Base-by-base conservation (phyloP, 257 asterid species). In the Primulina tabacum region DNA sequence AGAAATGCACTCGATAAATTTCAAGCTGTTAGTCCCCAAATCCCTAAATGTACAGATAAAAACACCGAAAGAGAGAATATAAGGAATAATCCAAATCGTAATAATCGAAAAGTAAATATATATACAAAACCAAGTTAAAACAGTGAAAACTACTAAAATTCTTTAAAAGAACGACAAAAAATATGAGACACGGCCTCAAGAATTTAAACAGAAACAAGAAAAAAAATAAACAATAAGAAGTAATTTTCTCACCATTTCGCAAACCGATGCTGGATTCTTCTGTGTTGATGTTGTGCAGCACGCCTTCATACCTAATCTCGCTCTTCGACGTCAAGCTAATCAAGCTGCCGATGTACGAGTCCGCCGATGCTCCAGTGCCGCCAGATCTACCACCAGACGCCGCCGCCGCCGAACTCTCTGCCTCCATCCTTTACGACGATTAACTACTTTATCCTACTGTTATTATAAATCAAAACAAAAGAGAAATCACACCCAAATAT, bases 201-300 rank as follows among this genome's bases (percentile, higher is more conserved):
- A 66, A 7, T 37, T 4, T 6, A 17, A 73, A 26, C 8, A 18
- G 0, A n/a, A 35, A 28, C 9, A 60, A 8, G 16, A 21, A 33
- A 50, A 50, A 37, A 18, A 7, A 20, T 0, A 38, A 34, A 10
- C 53, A 30, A 30, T 7, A 26, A 18, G 7, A 33, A 11, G 0
- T 28, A 55, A 47, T 47, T 60, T 21, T 63, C 71, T 70, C 80
- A 92, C 98, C 97, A 87, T 85, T 92, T 58, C 95, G 90, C 55
- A 92, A 82, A 50, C 97, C 98, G 83, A 92, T 92, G 85, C 96
- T 92, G 64, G 98, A 88, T 85, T 92, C 98, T 10, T 90, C 97
- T 55, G 98, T 87, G 81, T 90, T 92, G 86, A 92, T 92, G 80
- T 88, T 88, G 84, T 85, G 84, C 11, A 92, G 80, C 69, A 92